A percentile compares a stretch with the other conserved stretches of the same genome.
Evolutionary conservation across 176 grass and related monocot genomes (phyloP).

Genomic region (Juncus inflexus): DNA sequence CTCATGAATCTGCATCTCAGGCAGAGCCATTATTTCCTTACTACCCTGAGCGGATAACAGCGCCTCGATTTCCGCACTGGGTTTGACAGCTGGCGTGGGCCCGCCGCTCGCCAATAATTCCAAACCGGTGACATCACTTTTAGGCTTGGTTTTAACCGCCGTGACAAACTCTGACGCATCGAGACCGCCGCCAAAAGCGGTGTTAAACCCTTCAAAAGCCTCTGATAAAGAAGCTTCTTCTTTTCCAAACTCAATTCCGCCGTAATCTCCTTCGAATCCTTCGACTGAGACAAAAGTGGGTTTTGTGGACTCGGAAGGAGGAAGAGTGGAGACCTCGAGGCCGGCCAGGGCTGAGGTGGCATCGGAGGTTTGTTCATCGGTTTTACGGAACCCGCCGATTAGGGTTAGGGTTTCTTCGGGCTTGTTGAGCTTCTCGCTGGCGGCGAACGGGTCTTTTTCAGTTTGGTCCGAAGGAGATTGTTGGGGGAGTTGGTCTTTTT

Average conservation of each 20-base stretch:
- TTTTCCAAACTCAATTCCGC: constrained; percentile 88
- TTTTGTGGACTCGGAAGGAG: constrained; percentile 82
- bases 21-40: constrained; percentile 58
- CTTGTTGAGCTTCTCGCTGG: constrained; percentile 81
- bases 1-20: constrained; percentile 73
- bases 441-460: constrained; percentile 81
- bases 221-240: constrained; percentile 89
- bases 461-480: constrained; percentile 37
- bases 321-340: constrained; percentile 82
- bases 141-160: constrained; percentile 65
- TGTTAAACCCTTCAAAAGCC: constrained; percentile 89
- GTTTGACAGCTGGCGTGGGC: constrained; percentile 35
- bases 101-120: constrained; percentile 62
- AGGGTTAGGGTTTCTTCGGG: constrained; percentile 61
- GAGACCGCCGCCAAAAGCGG: constrained; percentile 90
- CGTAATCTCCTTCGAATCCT: constrained; percentile 95
- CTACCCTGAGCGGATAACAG: constrained; percentile 58
- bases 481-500: constrained; percentile 32
- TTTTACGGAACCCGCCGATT: constrained; percentile 89
- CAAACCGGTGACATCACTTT: constrained; percentile 63
- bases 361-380: constrained; percentile 68
- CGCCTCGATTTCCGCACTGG: constrained; percentile 50
- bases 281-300: constrained; percentile 85
- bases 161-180: constrained; percentile 97
- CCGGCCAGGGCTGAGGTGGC: constrained; percentile 73